These are phyloP conservation scores for Lichtheimia corymbifera DNA, from an alignment of 371 early-diverging fungal species.

Conservation along the genomic window DNA sequence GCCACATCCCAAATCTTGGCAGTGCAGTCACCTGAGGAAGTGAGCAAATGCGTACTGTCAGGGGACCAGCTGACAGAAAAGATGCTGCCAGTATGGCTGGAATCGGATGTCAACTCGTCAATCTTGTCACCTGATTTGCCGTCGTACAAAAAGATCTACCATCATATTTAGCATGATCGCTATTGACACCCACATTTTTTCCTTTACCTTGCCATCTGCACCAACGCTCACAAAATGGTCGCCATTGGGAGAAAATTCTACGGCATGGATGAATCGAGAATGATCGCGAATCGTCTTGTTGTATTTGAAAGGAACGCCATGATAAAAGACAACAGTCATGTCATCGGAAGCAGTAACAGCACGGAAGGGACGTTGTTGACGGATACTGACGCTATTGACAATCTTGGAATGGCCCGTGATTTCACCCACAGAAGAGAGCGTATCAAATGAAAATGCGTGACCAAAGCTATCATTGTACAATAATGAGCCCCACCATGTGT, in stretches of 20 bases:
- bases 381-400: slow-evolving; percentile 85
- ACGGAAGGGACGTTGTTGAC: slow-evolving; percentile 85
- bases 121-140: slow-evolving; percentile 87
- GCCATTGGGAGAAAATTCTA: slow-evolving; percentile 85
- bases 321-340: slow-evolving; percentile 84
- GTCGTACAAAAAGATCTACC: slow-evolving; percentile 86
- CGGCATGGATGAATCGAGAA: slow-evolving; percentile 87
- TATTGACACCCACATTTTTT: background rate
- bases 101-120: slow-evolving; percentile 60
- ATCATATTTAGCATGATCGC: background rate
- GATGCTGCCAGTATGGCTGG: slow-evolving; percentile 80
- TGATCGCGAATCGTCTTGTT: slow-evolving; percentile 75
- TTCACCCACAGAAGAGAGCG: slow-evolving; percentile 91
- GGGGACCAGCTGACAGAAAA: slow-evolving; percentile 88
- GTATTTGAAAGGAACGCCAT: slow-evolving; percentile 91
- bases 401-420: slow-evolving; percentile 89
- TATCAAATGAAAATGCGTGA: slow-evolving; percentile 87
- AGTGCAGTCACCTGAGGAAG: slow-evolving; percentile 87
- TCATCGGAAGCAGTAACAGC: slow-evolving; percentile 95
- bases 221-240: slow-evolving; percentile 85
- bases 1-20: slow-evolving; percentile 93
- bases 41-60: slow-evolving; percentile 75
- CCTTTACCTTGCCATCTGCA: slow-evolving; percentile 79
- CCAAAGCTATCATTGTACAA: slow-evolving; percentile 62
- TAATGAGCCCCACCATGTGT: too few species aligned